Evolutionary conservation across 169 alveolate genomes (phyloP).

Genomic region (Babesia sp.): DNA sequence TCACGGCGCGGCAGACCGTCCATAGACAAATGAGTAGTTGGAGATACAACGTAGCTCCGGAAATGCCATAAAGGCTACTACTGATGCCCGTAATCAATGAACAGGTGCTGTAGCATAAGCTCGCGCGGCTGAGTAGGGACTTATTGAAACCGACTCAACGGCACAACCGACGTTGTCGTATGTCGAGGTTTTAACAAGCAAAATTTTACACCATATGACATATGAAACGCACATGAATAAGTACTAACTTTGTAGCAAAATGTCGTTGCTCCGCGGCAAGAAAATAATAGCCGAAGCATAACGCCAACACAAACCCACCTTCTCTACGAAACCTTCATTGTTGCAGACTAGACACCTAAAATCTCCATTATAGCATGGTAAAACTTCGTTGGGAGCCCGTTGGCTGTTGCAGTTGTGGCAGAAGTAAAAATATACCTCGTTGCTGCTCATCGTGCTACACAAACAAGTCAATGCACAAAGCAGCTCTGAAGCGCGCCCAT

Average conservation of each 20-base stretch:
- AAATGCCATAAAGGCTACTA: too few relatives aligned
- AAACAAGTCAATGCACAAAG: not conserved
- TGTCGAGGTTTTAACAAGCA: too few relatives aligned
- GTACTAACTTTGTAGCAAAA: not conserved
- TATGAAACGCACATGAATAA: not conserved
- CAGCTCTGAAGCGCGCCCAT: not conserved
- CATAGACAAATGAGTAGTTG: too few relatives aligned
- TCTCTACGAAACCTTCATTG: conserved; percentile 63
- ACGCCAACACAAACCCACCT: conserved; percentile 41
- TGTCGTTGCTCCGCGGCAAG: not conserved
- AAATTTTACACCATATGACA: too few relatives aligned
- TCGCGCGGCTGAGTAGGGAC: too few relatives aligned
- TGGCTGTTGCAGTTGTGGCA: conserved; percentile 55
- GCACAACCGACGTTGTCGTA: too few relatives aligned
- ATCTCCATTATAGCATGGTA: conserved; percentile 25
- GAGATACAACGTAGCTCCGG: too few relatives aligned
- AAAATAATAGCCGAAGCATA: not conserved
- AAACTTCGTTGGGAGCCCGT: conserved; percentile 8
- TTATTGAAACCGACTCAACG: too few relatives aligned
- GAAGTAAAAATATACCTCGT: conserved; percentile 25
- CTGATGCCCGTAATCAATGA: too few relatives aligned
- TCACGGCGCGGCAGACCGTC: too few relatives aligned
- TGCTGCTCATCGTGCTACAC: conserved; percentile 1
- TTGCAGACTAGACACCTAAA: conserved; percentile 42
- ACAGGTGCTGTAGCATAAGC: too few relatives aligned